Evolutionary conservation across 164 flowering plant genomes (phyloP).

Genomic region (Macadamia integrifolia): DNA sequence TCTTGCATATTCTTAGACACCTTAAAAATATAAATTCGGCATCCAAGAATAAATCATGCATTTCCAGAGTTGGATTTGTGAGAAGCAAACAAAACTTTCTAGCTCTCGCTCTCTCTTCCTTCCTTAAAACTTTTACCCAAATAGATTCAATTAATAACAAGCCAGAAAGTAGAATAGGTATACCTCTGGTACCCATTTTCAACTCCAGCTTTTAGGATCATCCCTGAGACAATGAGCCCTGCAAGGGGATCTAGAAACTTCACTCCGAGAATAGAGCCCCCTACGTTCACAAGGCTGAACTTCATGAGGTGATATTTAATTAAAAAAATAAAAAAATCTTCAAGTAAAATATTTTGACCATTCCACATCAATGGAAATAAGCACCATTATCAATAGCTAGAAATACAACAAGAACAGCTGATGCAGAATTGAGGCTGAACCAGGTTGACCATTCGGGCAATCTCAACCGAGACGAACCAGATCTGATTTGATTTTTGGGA

Average conservation of each 20-base stretch:
- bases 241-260: slow-evolving; percentile 92
- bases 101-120: too few relatives aligned
- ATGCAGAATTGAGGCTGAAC: too few relatives aligned
- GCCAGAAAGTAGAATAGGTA: neutral
- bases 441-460: too few relatives aligned
- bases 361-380: neutral
- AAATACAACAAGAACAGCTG: too few relatives aligned
- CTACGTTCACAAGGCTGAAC: slow-evolving; percentile 27
- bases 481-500: too few relatives aligned
- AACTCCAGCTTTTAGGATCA: slow-evolving; percentile 93
- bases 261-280: slow-evolving; percentile 89
- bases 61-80: too few relatives aligned
- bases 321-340: neutral
- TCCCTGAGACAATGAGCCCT: slow-evolving; percentile 84
- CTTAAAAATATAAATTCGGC: too few relatives aligned
- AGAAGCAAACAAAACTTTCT: too few relatives aligned
- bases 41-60: too few relatives aligned
- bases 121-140: too few relatives aligned
- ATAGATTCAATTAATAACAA: neutral
- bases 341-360: neutral
- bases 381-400: neutral
- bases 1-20: too few relatives aligned
- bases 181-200: slow-evolving; percentile 88
- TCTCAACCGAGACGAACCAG: too few relatives aligned
- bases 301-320: neutral